A percentile compares a stretch with the other conserved stretches of the same genome.
Conservation (phyloP, 441 rosid species). For the Brassica hybrid region DNA sequence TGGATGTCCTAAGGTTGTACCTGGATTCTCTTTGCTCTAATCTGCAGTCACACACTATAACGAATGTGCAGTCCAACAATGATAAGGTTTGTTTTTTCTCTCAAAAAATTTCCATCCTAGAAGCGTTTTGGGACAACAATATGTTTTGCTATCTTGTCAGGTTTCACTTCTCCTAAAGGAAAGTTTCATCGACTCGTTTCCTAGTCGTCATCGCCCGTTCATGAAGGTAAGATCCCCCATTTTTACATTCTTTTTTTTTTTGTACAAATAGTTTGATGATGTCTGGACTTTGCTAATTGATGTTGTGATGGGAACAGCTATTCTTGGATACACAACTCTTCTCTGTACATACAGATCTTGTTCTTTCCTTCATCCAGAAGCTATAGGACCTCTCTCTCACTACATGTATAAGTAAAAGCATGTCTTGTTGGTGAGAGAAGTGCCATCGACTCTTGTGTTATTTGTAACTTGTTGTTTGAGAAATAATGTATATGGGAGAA, state of each 20-base stretch:
- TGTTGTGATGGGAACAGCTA: conserved; percentile 54
- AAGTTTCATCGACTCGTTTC: conserved; percentile 75
- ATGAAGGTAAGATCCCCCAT: conserved; percentile 59
- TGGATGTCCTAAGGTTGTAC: conserved; percentile 60
- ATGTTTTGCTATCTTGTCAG: conserved; percentile 34
- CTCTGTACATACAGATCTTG: conserved; percentile 94
- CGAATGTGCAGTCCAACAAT: conserved; percentile 80
- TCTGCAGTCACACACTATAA: conserved; percentile 78
- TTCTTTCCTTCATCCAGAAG: conserved; percentile 92
- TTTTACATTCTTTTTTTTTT: conserved; percentile 13
- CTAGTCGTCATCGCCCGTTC: conserved; percentile 66
- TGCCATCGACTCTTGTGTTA: conserved; percentile 14
- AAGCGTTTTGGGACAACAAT: background rate
- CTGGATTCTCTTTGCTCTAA: conserved; percentile 75
- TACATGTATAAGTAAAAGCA: conserved; percentile 19
- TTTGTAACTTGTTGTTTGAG: conserved; percentile 25
- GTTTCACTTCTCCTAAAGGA: conserved; percentile 80
- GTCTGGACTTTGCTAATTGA: conserved; percentile 21
- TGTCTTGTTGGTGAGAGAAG: conserved; percentile 21
- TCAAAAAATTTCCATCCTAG: background rate
- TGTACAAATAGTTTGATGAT: conserved; percentile 8
- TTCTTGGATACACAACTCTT: conserved; percentile 97
- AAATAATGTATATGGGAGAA: conserved; percentile 44
- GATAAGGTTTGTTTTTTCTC: conserved; percentile 67
- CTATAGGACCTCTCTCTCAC: conserved; percentile 49